Conservation (phyloP, 2,329 filamentous ascomycete species). For the Monilinia fructigena region DNA sequence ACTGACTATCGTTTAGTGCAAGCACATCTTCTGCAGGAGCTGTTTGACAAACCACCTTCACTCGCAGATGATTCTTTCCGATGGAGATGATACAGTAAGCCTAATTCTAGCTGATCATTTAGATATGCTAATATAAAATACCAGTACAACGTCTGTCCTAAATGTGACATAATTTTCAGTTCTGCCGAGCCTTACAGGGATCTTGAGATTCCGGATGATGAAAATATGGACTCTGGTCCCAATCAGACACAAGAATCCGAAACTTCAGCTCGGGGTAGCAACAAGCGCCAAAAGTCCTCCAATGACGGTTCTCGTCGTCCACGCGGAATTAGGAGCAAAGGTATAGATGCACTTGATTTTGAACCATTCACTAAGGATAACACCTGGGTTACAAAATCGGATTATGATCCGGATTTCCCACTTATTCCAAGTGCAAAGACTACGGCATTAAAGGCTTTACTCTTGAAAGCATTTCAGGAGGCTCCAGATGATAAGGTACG, state of each 20-base stretch:
- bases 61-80: background rate
- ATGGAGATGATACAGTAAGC: conserved; percentile 11
- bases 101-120: too few species aligned
- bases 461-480: conserved; percentile 45
- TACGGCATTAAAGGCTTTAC: conserved; percentile 39
- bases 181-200: conserved; percentile 13
- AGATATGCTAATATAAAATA: background rate
- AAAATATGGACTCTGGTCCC: conserved; percentile 16
- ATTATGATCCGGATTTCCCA: conserved; percentile 32
- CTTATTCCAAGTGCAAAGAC: conserved; percentile 45
- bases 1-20: conserved; percentile 42
- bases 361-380: conserved; percentile 33
- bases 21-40: conserved; percentile 54
- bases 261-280: background rate
- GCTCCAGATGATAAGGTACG: conserved; percentile 49
- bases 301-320: background rate
- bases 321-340: conserved; percentile 24
- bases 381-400: conserved; percentile 33
- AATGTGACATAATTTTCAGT: conserved; percentile 30
- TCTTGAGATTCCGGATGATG: conserved; percentile 24
- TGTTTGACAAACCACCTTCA: conserved; percentile 45
- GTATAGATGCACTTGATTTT: conserved; percentile 32
- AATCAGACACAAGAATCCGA: background rate
- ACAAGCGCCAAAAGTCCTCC: conserved; percentile 14
- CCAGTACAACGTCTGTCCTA: conserved; percentile 28